These are phyloP conservation scores for Lecanosticta acicola DNA, from an alignment of 2,329 filamentous ascomycete species.

Conservation along the genomic window DNA sequence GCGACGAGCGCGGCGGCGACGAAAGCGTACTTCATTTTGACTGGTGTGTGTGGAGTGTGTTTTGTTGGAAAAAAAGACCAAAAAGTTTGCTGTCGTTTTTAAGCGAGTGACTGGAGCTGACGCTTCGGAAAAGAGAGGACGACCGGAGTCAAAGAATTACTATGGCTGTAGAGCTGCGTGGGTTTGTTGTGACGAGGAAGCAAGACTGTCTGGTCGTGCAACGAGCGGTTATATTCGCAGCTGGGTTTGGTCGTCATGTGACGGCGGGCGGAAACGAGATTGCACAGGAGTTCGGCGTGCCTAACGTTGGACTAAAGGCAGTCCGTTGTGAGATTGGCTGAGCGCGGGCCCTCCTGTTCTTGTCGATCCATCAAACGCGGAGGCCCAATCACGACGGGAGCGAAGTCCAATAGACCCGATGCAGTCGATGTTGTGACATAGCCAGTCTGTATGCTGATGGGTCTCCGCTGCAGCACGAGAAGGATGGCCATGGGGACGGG, in stretches of 20 bases:
- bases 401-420: too few species aligned
- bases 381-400: background rate
- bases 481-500: too few species aligned
- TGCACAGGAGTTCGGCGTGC: constrained; percentile 13
- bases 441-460: too few species aligned
- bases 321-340: constrained; percentile 16
- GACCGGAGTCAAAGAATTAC: constrained; percentile 22
- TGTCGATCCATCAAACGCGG: constrained; percentile 1
- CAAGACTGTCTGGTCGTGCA: constrained; percentile 3
- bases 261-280: constrained; percentile 17
- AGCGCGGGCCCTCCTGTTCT: constrained; percentile 11
- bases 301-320: constrained; percentile 11
- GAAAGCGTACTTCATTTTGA: constrained; percentile 22
- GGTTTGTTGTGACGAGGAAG: constrained; percentile 10
- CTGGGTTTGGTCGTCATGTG: constrained; percentile 8
- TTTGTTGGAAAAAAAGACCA: constrained; percentile 5
- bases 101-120: constrained; percentile 15
- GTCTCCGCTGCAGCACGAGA: too few species aligned
- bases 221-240: constrained; percentile 16
- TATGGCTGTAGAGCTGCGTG: constrained; percentile 2
- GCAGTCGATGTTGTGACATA: too few species aligned
- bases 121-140: constrained; percentile 19
- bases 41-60: constrained; percentile 2
- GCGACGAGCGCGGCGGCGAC: constrained; percentile 21
- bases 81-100: background rate